These are phyloP conservation scores for Fusarium sp. DNA, from an alignment of 2,329 filamentous ascomycete species.

Conservation along the genomic window DNA sequence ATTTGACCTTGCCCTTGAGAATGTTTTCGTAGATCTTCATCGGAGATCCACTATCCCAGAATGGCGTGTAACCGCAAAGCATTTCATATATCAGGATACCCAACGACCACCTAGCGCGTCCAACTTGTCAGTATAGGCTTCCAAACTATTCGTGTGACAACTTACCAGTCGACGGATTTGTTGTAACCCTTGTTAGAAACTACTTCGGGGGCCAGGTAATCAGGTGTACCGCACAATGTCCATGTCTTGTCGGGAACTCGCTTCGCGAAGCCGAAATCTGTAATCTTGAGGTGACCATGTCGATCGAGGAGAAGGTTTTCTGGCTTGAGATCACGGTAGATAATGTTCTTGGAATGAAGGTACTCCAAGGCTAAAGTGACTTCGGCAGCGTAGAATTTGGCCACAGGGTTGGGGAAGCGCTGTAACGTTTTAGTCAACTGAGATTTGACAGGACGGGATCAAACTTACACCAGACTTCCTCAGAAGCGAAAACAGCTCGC, in stretches of 20 bases:
- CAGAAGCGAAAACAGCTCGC: conserved; percentile 94
- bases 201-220: conserved; percentile 97
- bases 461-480: conserved; percentile 85
- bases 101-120: conserved; percentile 85
- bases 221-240: conserved; percentile 97
- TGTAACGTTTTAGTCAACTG: conserved; percentile 52
- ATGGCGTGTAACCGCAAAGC: conserved; percentile 98
- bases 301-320: conserved; percentile 93
- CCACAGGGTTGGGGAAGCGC: conserved; percentile 98
- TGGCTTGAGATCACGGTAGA: conserved; percentile 96
- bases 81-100: conserved; percentile 99
- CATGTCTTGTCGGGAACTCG: conserved; percentile 98
- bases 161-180: conserved; percentile 98
- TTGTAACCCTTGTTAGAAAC: conserved; percentile 99
- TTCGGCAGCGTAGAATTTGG: conserved; percentile 98
- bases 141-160: conserved; percentile 22
- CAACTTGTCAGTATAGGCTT: conserved; percentile 15
- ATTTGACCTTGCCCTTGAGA: conserved; percentile 93
- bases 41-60: conserved; percentile 97
- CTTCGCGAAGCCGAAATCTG: conserved; percentile 98
- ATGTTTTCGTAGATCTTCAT: conserved; percentile 99
- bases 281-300: conserved; percentile 95
- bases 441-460: not conserved
- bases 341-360: conserved; percentile 92
- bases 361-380: conserved; percentile 96